Percentiles rank a stretch among this genome's conserved stretches.
Conservation (phyloP, 345 rosid species). For the Aethionema arabicum region DNA sequence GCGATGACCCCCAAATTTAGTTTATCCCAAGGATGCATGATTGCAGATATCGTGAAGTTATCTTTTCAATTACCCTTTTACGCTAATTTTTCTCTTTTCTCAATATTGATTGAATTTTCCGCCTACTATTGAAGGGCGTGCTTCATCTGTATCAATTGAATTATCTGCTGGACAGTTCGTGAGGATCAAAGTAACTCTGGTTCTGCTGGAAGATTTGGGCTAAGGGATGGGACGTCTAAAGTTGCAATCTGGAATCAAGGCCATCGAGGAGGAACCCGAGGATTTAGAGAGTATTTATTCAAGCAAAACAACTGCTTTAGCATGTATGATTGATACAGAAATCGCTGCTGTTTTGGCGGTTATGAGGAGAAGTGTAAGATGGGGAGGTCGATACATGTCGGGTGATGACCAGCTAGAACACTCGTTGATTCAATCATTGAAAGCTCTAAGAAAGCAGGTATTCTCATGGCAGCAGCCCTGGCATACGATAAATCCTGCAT, state of each 20-base stretch:
- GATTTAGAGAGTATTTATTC: conserved; percentile 59
- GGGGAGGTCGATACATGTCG: conserved; percentile 93
- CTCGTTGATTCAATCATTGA: conserved; percentile 84
- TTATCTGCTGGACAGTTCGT: conserved; percentile 27
- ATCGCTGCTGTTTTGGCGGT: conserved; percentile 92
- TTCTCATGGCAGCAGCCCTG: conserved; percentile 92
- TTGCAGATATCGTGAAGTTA: too few species aligned
- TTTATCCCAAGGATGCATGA: too few species aligned
- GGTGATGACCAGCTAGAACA: conserved; percentile 97
- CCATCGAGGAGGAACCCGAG: conserved; percentile 95
- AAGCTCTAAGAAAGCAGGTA: conserved; percentile 76
- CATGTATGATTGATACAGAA: conserved; percentile 86
- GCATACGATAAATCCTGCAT: conserved; percentile 75
- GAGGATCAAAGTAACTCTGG: conserved; percentile 31
- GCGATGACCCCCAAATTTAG: too few species aligned
- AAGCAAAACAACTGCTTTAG: conserved; percentile 56
- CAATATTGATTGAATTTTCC: too few species aligned
- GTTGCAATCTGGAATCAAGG: conserved; percentile 83
- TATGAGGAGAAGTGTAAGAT: conserved; percentile 97
- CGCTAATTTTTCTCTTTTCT: too few species aligned
- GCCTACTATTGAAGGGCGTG: conserved; percentile 26
- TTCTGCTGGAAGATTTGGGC: conserved; percentile 29
- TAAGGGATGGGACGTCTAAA: conserved; percentile 82
- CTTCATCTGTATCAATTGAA: conserved; percentile 28
- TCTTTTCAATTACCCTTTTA: too few species aligned